Percentiles rank a stretch among this genome's conserved stretches.
Evolutionary conservation across 2,329 filamentous ascomycete genomes (phyloP).

Genomic region (Fusarium tjaetaba): DNA sequence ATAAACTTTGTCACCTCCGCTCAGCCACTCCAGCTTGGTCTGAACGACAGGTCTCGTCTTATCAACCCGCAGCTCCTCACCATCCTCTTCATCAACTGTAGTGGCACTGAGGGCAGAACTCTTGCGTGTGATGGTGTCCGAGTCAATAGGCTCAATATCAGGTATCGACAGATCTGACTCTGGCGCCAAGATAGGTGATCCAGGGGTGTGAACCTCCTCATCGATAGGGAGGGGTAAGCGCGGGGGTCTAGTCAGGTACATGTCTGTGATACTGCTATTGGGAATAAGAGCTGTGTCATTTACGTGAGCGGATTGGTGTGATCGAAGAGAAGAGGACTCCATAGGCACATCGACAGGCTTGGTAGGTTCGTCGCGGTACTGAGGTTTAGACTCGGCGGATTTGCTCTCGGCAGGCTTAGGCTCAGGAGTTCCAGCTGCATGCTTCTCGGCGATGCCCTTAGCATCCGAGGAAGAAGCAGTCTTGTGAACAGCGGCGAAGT

Average conservation of each 20-base stretch:
- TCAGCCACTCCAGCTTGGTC: constrained; percentile 85
- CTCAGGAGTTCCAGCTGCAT: constrained; percentile 13
- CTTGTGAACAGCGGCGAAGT: constrained; percentile 45
- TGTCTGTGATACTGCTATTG: constrained; percentile 69
- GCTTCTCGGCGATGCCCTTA: constrained; percentile 16
- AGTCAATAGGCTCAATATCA: constrained; percentile 62
- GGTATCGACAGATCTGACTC: constrained; percentile 67
- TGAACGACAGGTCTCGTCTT: constrained; percentile 82
- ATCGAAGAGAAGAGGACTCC: constrained; percentile 51
- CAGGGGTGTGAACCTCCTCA: constrained; percentile 87
- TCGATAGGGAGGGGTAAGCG: constrained; percentile 92
- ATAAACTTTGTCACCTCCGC: constrained; percentile 87
- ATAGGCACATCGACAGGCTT: constrained; percentile 69
- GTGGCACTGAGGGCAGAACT: constrained; percentile 69
- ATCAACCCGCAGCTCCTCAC: constrained; percentile 79
- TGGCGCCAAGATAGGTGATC: constrained; percentile 86
- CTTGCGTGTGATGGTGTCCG: constrained; percentile 61
- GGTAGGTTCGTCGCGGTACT: constrained; percentile 52
- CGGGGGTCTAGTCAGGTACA: constrained; percentile 78
- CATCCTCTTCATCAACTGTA: constrained; percentile 79
- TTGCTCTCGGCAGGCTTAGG: constrained; percentile 36
- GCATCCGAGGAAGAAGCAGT: constrained; percentile 33
- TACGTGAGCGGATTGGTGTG: constrained; percentile 49
- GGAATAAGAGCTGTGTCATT: constrained; percentile 57
- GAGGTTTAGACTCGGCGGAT: constrained; percentile 23